Evolutionary conservation across 805 yeast genomes (phyloP).

Genomic region (Candida ulmi): DNA sequence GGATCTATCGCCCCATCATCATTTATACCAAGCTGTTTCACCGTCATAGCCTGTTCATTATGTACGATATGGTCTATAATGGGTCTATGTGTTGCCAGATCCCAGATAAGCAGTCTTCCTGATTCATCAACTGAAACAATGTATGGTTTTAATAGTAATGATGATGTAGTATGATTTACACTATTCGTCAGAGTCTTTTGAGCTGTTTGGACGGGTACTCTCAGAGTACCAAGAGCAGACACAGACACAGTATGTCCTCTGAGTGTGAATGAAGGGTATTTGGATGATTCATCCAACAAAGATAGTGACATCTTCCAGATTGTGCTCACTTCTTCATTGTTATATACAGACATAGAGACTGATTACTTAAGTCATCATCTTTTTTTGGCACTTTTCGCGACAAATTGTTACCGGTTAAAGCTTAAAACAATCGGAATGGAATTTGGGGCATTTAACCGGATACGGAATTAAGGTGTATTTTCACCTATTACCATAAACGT

Average conservation of each 20-base stretch:
- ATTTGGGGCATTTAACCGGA: no score
- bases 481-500: no score
- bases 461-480: no score
- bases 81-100: constrained; percentile 50
- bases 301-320: neutral
- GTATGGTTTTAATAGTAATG: constrained; percentile 24
- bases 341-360: no score
- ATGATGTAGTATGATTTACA: neutral
- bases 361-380: no score
- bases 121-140: constrained; percentile 53
- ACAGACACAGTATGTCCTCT: constrained; percentile 29
- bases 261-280: constrained; percentile 22
- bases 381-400: no score
- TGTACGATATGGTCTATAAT: constrained; percentile 58
- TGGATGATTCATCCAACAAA: constrained; percentile 1
- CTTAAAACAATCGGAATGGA: no score
- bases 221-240: constrained; percentile 21
- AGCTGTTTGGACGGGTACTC: constrained; percentile 8
- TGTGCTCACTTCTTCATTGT: neutral
- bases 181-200: neutral
- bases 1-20: constrained; percentile 15
- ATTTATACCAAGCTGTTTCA: constrained; percentile 37
- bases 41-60: constrained; percentile 40
- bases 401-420: no score
- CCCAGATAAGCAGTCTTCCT: constrained; percentile 68